phyloP scores from a whole-genome alignment of 2,329 filamentous ascomycete genomes.

The Lachnellula suecica region DNA sequence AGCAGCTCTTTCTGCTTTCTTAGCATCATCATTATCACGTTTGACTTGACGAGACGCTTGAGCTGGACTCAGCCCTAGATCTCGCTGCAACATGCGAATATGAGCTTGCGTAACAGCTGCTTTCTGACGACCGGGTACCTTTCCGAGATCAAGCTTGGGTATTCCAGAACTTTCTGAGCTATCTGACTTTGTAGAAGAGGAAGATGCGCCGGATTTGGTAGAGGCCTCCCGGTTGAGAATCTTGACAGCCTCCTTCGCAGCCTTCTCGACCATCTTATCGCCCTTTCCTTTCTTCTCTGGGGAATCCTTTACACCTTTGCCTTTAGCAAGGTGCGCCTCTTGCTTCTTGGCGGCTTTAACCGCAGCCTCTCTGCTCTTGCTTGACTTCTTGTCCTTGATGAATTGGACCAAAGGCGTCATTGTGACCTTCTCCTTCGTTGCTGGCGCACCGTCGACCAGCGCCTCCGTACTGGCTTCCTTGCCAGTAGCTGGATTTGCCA shows the following conservation, averaged over 20 bases:
- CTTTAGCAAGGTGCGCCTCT: conserved; percentile 44
- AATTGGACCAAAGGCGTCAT: conserved; percentile 90
- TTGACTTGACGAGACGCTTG: conserved; percentile 61
- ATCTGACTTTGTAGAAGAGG: conserved; percentile 26
- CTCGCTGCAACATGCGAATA: conserved; percentile 63
- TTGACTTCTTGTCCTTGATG: conserved; percentile 88
- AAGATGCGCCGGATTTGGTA: conserved; percentile 40
- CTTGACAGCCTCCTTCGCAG: conserved; percentile 61
- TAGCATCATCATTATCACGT: conserved; percentile 43
- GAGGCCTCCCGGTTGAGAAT: conserved; percentile 60
- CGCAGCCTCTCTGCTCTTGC: conserved; percentile 58
- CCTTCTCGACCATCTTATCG: conserved; percentile 60
- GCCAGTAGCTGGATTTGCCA: conserved; percentile 66
- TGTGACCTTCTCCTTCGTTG: conserved; percentile 58
- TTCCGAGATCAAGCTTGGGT: conserved; percentile 56
- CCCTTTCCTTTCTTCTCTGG: conserved; percentile 59
- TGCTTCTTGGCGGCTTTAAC: conserved; percentile 54
- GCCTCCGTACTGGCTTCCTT: conserved; percentile 49
- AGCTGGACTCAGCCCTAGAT: conserved; percentile 63
- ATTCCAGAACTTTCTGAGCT: conserved; percentile 28
- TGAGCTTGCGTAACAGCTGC: conserved; percentile 56
- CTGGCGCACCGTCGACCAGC: conserved; percentile 14
- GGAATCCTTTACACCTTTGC: conserved; percentile 55
- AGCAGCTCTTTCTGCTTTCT: conserved; percentile 27
- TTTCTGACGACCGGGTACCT: conserved; percentile 32